Base-by-base conservation (phyloP, 345 rosid species). In the Populus simonii region DNA sequence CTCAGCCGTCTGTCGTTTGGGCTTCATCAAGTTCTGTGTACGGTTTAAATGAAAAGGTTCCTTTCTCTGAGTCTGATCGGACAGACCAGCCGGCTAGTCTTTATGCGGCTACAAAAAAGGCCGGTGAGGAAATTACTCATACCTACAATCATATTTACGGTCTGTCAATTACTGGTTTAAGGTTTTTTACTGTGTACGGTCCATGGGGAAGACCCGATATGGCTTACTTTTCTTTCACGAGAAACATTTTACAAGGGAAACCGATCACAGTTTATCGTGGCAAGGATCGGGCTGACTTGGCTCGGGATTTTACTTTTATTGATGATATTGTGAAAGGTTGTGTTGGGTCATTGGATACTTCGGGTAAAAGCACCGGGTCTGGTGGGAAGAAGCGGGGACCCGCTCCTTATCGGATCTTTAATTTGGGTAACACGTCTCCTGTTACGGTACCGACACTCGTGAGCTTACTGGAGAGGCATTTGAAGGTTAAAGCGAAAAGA, bases 141-240 rank as follows among this genome's bases (percentile, higher is more conserved):
- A 79, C 84, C 0, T 81, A 84, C 39, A 84, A 84, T 68, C 83
- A 84, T 66, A 84, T 84, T 55, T 79, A 84, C 63, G 87, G 87
- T 15, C 78, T 84, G 5, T 81, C 87, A 43, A 74, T 84, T 20
- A 84, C 87, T 15, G 87, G 85, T 18, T 49, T 84, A 33, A 75
- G 87, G 63, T 84, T 84, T 65, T 84, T 81, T 43, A 84, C 87
- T 0, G 85, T 84, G 0, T 84, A 84, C 62, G 87, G 87, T 2
- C 87, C 87, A 0, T 84, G 85, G 83, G 87, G 87, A 9, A 75
- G 87, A 23, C 85, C 87, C 35, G 87, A 84, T 62, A 84, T 84
- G 87, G 87, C 87, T 0, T 84, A 82, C 61, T 84, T 81, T 74
- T 84, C 79, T 25, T 84, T 84, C 81, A 79, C 87, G 43, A 75